These are phyloP conservation scores for Zygoascus biomembranicola DNA, from an alignment of 805 yeast genomes.

Conservation along the genomic window DNA sequence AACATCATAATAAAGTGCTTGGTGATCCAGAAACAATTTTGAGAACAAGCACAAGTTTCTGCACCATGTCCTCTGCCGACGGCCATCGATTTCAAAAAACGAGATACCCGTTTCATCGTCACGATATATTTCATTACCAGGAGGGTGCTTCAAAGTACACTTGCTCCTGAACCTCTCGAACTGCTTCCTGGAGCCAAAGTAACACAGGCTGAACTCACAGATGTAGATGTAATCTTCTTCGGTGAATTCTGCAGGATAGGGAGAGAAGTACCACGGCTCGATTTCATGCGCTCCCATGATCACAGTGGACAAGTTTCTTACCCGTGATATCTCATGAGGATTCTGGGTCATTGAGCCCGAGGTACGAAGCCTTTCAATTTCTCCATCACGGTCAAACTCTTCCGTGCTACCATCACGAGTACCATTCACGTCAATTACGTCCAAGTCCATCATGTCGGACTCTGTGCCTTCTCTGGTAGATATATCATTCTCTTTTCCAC, in stretches of 20 bases:
- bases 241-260: conserved; percentile 90
- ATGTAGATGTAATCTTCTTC: conserved; percentile 86
- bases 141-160: conserved; percentile 89
- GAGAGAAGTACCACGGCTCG: conserved; percentile 98
- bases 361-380: conserved; percentile 82
- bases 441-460: conserved; percentile 62
- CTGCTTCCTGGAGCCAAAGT: conserved; percentile 82
- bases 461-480: conserved; percentile 22
- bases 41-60: conserved; percentile 86
- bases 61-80: conserved; percentile 96
- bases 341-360: conserved; percentile 98
- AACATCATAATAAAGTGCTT: conserved; percentile 92
- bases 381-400: conserved; percentile 79
- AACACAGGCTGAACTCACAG: conserved; percentile 84
- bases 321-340: conserved; percentile 77
- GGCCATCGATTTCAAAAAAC: conserved; percentile 95
- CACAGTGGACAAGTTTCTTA: conserved; percentile 69
- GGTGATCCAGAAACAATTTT: conserved; percentile 88
- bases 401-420: conserved; percentile 45
- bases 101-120: conserved; percentile 75
- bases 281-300: conserved; percentile 85
- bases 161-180: conserved; percentile 87
- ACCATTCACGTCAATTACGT: conserved; percentile 79
- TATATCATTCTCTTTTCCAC: conserved; percentile 27
- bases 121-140: conserved; percentile 95